These are phyloP conservation scores for Leucocoprinus birnbaumii DNA, from an alignment of 768 basidiomycete species.

Conservation along the genomic window DNA sequence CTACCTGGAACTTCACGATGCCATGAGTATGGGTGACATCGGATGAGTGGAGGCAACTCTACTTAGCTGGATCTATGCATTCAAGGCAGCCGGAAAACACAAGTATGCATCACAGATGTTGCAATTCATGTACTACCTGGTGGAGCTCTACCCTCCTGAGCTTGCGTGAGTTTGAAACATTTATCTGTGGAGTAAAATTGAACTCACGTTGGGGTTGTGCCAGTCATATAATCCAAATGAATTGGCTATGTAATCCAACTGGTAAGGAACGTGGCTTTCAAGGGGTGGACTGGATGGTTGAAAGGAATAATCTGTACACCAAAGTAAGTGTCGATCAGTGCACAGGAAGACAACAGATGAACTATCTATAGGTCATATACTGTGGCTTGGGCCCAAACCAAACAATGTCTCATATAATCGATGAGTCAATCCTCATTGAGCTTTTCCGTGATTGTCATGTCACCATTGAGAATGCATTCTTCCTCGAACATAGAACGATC, in stretches of 20 bases:
- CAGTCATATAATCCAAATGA: not conserved
- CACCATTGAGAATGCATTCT: too few relatives aligned
- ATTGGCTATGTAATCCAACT: not conserved
- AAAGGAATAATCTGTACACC: conserved; percentile 13
- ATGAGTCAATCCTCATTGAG: too few relatives aligned
- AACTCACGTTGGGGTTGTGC: not conserved
- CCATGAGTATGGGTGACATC: not conserved
- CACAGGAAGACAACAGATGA: too few relatives aligned
- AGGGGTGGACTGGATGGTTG: not conserved
- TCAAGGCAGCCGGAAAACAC: not conserved
- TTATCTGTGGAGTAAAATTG: not conserved
- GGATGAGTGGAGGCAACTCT: not conserved
- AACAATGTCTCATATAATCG: too few relatives aligned
- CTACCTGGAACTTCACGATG: not conserved
- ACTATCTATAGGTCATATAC: too few relatives aligned
- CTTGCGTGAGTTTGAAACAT: not conserved
- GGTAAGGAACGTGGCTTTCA: not conserved
- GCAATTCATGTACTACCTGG: not conserved
- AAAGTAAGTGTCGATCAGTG: not conserved
- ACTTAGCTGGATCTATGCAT: not conserved
- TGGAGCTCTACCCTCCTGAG: not conserved
- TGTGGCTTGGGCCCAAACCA: too few relatives aligned
- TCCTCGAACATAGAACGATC: too few relatives aligned
- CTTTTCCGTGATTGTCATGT: too few relatives aligned
- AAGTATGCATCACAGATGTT: not conserved